Conservation (phyloP, 176 grass and related monocot species). For the Oryza brachyantha region DNA sequence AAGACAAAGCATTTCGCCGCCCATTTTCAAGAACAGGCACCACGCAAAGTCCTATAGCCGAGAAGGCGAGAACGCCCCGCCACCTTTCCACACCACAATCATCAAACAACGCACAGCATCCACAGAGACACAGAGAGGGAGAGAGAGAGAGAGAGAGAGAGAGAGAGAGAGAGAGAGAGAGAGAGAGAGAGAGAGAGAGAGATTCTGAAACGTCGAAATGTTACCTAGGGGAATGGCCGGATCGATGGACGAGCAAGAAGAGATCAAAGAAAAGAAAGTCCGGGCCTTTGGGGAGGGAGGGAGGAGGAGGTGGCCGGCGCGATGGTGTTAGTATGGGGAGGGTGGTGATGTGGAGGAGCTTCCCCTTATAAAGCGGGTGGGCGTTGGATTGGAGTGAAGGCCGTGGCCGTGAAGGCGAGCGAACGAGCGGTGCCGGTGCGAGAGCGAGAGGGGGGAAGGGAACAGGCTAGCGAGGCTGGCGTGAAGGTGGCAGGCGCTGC, state of each 20-base stretch:
- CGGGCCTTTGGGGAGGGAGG: background rate
- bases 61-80: background rate
- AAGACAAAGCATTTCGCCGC: background rate
- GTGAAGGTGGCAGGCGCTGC: background rate
- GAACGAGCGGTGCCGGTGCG: background rate
- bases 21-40: background rate
- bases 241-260: background rate
- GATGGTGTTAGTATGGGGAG: slow-evolving; percentile 12
- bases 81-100: background rate
- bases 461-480: background rate
- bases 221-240: slow-evolving; percentile 10
- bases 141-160: background rate
- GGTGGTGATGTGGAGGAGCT: slow-evolving; percentile 42
- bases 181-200: background rate
- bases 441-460: no score
- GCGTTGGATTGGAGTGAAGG: slow-evolving; percentile 4
- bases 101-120: background rate
- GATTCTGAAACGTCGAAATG: no score
- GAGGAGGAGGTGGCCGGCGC: slow-evolving; percentile 5
- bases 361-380: slow-evolving; percentile 38
- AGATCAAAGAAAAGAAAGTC: background rate
- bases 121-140: background rate
- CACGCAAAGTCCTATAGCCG: background rate
- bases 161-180: background rate
- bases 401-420: background rate